Evolutionary conservation across 1,284 basidiomycete species (phyloP).

Genomic region (Pholiota adiposa): DNA sequence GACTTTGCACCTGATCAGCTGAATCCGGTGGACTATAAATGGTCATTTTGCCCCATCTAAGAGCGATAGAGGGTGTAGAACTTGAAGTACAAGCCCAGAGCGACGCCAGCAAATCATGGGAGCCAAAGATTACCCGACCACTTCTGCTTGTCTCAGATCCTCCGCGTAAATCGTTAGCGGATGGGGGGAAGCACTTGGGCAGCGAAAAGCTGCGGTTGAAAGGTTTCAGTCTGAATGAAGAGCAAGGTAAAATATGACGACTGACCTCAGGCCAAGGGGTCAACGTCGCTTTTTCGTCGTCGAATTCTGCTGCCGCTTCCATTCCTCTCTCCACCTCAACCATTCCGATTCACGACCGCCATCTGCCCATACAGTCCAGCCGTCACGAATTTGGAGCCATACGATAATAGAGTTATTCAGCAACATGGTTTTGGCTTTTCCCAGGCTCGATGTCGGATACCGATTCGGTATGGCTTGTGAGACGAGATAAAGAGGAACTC

Average conservation of each 20-base stretch:
- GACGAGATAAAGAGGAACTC: constrained; percentile 58
- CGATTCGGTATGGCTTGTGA: constrained; percentile 63
- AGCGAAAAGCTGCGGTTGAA: not conserved
- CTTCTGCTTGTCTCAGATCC: not conserved
- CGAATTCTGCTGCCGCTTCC: constrained; percentile 35
- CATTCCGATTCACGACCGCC: constrained; percentile 50
- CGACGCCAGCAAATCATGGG: not conserved
- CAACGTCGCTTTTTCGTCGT: constrained; percentile 13
- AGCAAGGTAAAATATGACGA: not conserved
- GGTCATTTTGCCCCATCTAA: not conserved
- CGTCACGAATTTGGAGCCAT: constrained; percentile 78
- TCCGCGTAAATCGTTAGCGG: not conserved
- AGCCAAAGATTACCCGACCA: no score
- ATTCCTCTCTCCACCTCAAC: constrained; percentile 55
- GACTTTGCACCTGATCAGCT: not conserved
- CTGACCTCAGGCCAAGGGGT: not conserved
- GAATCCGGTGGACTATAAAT: not conserved
- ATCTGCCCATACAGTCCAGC: constrained; percentile 72
- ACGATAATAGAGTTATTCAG: constrained; percentile 61
- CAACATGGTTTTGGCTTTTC: constrained; percentile 50
- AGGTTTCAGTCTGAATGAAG: not conserved
- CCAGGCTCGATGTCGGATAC: constrained; percentile 56
- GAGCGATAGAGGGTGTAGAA: not conserved
- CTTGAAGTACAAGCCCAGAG: not conserved
- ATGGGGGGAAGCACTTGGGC: not conserved